Conservation (phyloP, 371 early-diverging fungal species). For the Blakeslea trispora region DNA sequence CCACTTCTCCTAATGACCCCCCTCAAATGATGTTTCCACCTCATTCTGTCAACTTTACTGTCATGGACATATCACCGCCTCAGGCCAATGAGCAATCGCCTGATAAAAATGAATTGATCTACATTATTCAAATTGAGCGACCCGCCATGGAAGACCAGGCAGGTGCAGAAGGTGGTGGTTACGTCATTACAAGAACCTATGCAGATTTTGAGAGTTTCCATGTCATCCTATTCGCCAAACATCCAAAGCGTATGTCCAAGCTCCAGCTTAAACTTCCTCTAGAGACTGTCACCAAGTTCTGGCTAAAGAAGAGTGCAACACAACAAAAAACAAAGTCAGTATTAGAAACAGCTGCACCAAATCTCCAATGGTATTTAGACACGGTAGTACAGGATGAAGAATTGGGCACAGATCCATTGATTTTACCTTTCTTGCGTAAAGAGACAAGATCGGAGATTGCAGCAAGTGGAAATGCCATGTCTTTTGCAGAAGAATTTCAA, state of each 20-base stretch:
- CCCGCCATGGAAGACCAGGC: conserved; percentile 32
- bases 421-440: conserved; percentile 45
- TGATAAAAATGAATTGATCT: conserved; percentile 34
- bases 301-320: conserved; percentile 30
- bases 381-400: conserved; percentile 41
- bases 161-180: conserved; percentile 52
- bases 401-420: conserved; percentile 40
- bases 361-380: conserved; percentile 38
- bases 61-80: conserved; percentile 47
- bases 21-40: conserved; percentile 27
- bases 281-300: conserved; percentile 29
- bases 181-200: conserved; percentile 51
- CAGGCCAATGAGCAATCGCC: conserved; percentile 4
- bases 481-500: conserved; percentile 43
- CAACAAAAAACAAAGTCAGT: conserved; percentile 10
- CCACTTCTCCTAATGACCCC: not conserved
- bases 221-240: conserved; percentile 33
- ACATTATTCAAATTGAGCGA: conserved; percentile 52
- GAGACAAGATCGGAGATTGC: conserved; percentile 31
- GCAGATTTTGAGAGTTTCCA: conserved; percentile 50
- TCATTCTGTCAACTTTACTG: conserved; percentile 44
- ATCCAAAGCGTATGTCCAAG: conserved; percentile 30
- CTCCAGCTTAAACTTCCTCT: conserved; percentile 38
- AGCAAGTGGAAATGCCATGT: conserved; percentile 14
- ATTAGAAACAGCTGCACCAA: conserved; percentile 23